phyloP scores from a whole-genome alignment of 345 rosid genomes.

The Geranium rotundifolium region DNA sequence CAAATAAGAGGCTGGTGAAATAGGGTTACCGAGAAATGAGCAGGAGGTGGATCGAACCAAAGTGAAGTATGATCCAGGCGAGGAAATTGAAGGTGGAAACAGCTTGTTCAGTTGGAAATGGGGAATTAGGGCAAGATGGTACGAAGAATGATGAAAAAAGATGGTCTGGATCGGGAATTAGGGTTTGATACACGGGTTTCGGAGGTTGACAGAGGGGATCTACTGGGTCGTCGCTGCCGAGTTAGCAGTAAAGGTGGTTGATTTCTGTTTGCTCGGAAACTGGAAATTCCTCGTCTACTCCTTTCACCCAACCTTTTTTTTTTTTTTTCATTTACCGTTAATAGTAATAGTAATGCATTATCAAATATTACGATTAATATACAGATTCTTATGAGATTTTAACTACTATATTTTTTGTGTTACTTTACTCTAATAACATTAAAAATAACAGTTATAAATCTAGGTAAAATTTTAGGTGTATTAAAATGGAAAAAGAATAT shows the following conservation, averaged over 20 bases:
- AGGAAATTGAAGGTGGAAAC: background rate
- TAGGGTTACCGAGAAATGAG: background rate
- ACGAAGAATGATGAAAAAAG: background rate
- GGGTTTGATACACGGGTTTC: conserved; percentile 1
- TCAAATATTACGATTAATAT: no score
- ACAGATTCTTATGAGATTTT: no score
- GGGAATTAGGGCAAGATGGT: background rate
- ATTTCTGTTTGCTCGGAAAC: background rate
- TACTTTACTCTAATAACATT: no score
- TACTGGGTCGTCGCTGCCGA: background rate
- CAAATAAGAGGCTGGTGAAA: background rate
- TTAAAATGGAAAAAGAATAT: no score
- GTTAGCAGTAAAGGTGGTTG: background rate
- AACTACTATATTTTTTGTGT: no score
- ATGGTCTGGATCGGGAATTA: background rate
- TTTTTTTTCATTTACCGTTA: no score
- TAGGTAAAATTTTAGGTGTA: no score
- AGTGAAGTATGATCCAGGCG: background rate
- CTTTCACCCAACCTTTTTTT: background rate
- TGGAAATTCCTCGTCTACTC: background rate
- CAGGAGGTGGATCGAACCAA: background rate
- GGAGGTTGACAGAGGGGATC: conserved; percentile 9
- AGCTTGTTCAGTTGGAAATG: background rate
- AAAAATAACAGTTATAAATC: no score
- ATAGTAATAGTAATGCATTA: no score